Base-by-base conservation (phyloP, 2,329 filamentous ascomycete genomes). In the Periconia macrospinosa region DNA sequence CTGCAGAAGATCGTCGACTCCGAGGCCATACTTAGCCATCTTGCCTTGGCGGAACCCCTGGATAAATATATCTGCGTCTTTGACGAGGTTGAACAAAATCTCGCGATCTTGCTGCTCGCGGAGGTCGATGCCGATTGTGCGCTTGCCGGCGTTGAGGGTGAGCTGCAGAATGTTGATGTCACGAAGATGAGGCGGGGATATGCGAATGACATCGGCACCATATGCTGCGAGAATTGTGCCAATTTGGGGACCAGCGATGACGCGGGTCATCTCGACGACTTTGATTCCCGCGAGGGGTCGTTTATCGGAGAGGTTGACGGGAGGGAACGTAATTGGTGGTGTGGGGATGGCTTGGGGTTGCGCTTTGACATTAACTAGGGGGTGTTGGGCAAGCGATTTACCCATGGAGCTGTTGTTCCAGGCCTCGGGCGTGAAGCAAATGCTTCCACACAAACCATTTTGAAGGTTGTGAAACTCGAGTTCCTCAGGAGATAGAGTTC, bases 1-100 rank as follows among this genome's bases (percentile, higher is more conserved):
- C 45, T 66, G 70, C 8, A 77, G 65, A 30, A 80, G 59, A n/a
- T 70, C 71, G 10, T 78, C 62, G 2, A 76, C 66, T 0, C 78
- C 74, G 15, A 79, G 69, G 0, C 77, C 77, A n/a, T 69, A 72
- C 23, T 71, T 69, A 35, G 71, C 69, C 45, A 84, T 69, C 10
- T 74, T 71, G 7, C 74, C 75, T 9, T 75, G 73, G 9, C 81
- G 73, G 70, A 80, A 84, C 13, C 81, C 81, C 49, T 82, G 76
- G 30, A 83, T 60, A 50, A 83, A 76, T 45, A 83, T 75, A 57
- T 84, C 82, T 2, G 75, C 79, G 2, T 80, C 76, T 6, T 59
- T 59, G 17, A 83, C 58, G 0, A 83, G 71, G 2, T 65, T 58
- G 6, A 64, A 63, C 1, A 81, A 60, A 3, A 75, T 62, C 2